A percentile compares a stretch with the other conserved stretches of the same genome.
phyloP scores from a whole-genome alignment of 1,284 basidiomycete species.

The Ustilago xerochloae region DNA sequence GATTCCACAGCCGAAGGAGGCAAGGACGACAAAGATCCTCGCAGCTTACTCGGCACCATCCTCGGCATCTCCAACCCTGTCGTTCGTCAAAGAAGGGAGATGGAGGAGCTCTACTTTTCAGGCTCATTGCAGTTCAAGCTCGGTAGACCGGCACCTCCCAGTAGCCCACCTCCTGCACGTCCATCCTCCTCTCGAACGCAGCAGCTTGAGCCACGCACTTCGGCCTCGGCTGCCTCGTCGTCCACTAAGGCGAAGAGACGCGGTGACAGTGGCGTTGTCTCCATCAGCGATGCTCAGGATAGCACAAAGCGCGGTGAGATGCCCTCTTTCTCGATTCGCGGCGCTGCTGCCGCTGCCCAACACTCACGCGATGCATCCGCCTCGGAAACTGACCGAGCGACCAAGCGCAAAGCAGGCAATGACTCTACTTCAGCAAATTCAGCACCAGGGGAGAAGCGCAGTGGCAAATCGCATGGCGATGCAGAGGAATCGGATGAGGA shows the following conservation, averaged over 20 bases:
- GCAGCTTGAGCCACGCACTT: neutral
- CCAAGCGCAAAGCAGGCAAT: conserved; percentile 11
- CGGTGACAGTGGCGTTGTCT: conserved; percentile 29
- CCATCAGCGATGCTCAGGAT: conserved; percentile 21
- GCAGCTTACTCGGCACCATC: conserved; percentile 83
- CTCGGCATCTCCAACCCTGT: conserved; percentile 86
- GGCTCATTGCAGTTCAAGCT: conserved; percentile 75
- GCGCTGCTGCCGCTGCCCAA: conserved; percentile 20
- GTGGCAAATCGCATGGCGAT: neutral
- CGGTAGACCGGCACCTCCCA: conserved; percentile 58
- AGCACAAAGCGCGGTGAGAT: conserved; percentile 15
- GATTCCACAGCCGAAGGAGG: conserved; percentile 37
- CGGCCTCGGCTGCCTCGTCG: neutral
- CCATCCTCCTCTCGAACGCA: conserved; percentile 8
- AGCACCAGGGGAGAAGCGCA: too few species aligned
- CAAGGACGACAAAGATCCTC: conserved; percentile 66
- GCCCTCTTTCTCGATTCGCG: conserved; percentile 31
- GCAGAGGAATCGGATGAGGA: conserved; percentile 29
- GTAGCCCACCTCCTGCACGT: conserved; percentile 42
- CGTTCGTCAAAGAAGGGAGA: conserved; percentile 70
- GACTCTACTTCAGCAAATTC: neutral
- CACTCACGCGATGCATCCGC: neutral
- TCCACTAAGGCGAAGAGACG: conserved; percentile 10
- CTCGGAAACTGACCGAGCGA: neutral
- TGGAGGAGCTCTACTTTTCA: conserved; percentile 78